Percentiles rank a stretch among this genome's conserved stretches.
phyloP scores from a whole-genome alignment of 345 rosid genomes.

The Cardamine chenopodiifolia region DNA sequence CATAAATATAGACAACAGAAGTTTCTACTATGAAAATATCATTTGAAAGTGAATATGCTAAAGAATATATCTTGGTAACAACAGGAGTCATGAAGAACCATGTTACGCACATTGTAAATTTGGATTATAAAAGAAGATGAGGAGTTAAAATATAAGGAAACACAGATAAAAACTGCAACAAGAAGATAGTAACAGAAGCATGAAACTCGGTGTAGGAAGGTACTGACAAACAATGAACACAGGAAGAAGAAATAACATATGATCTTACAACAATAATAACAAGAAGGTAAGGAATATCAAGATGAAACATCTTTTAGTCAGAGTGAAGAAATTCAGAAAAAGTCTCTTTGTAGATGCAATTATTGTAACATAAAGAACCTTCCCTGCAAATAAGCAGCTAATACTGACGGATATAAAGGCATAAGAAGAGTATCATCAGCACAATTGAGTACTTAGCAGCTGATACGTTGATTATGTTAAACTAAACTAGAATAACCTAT shows the following conservation, averaged over 20 bases:
- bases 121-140: not conserved
- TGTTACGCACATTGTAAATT: slow-evolving; percentile 7
- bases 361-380: not conserved
- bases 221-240: slow-evolving; percentile 1
- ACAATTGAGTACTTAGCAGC: slow-evolving; percentile 16
- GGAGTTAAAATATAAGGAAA: not conserved
- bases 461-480: not conserved
- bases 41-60: slow-evolving; percentile 15
- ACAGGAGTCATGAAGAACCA: slow-evolving; percentile 13
- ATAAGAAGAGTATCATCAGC: slow-evolving; percentile 11
- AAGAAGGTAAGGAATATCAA: slow-evolving; percentile 1
- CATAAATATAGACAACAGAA: slow-evolving; percentile 15
- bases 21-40: slow-evolving; percentile 1
- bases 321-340: slow-evolving; percentile 2
- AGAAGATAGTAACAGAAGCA: slow-evolving; percentile 1
- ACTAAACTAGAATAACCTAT: slow-evolving; percentile 7
- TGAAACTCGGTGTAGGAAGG: not conserved
- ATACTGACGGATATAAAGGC: not conserved
- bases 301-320: not conserved
- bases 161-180: not conserved
- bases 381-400: slow-evolving; percentile 32
- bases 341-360: not conserved
- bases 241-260: slow-evolving; percentile 21
- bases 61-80: not conserved
- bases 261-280: not conserved